Evolutionary conservation across 495 filamentous ascomycete genomes (phyloP).

Genomic region (Aspergillus steynii): DNA sequence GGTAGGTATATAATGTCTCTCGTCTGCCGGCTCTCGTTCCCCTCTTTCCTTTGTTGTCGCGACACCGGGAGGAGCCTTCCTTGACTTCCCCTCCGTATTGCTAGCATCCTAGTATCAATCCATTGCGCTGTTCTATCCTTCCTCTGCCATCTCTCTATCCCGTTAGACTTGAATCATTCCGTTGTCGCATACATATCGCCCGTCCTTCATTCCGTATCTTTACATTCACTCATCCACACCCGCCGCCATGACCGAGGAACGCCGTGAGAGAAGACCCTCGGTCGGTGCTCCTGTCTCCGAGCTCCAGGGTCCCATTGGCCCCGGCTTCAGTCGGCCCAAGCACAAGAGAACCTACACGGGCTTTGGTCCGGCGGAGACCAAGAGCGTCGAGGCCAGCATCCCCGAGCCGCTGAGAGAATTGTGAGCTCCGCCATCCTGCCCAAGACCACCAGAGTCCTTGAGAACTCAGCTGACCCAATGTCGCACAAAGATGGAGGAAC

Average conservation of each 20-base stretch:
- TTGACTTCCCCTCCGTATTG: neutral
- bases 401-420: slow-evolving; percentile 85
- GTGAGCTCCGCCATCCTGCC: slow-evolving; percentile 41
- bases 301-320: slow-evolving; percentile 77
- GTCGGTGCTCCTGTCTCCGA: slow-evolving; percentile 79
- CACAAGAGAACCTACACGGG: slow-evolving; percentile 94
- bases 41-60: neutral
- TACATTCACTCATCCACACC: slow-evolving; percentile 13
- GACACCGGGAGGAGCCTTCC: neutral
- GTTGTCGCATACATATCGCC: neutral
- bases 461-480: slow-evolving; percentile 17
- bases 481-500: slow-evolving; percentile 69
- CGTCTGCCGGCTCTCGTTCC: neutral
- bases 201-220: neutral
- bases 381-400: slow-evolving; percentile 85
- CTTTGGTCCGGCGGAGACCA: slow-evolving; percentile 87
- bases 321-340: slow-evolving; percentile 75
- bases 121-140: no score
- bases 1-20: neutral
- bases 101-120: no score
- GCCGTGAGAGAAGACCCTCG: slow-evolving; percentile 70
- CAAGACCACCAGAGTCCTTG: neutral
- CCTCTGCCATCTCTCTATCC: no score
- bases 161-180: neutral
- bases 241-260: slow-evolving; percentile 22